Conservation (phyloP, 306 rosid genomes). For the Gastrolobium villosum region DNA sequence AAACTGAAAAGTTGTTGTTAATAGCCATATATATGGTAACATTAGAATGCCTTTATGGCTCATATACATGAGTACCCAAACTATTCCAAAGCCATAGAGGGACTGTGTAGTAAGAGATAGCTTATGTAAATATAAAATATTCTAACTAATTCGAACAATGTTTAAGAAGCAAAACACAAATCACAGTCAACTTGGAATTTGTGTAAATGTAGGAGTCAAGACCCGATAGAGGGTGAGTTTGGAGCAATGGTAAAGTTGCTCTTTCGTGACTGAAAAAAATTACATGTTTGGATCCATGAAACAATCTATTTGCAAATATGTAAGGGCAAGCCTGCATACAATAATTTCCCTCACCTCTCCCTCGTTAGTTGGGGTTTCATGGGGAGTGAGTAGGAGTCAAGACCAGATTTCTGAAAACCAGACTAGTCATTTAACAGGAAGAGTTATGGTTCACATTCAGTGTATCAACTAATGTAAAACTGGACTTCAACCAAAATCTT, state of each 20-base stretch:
- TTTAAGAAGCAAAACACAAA: not conserved
- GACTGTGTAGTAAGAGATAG: not conserved
- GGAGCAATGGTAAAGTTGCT: no score
- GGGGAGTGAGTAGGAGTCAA: no score
- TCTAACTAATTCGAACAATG: not conserved
- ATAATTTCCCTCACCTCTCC: no score
- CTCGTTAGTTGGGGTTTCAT: no score
- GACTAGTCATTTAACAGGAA: not conserved
- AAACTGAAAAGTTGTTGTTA: not conserved
- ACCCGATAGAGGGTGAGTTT: not conserved
- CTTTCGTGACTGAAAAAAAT: no score
- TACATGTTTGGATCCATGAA: no score
- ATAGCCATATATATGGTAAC: not conserved
- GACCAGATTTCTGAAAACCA: not conserved
- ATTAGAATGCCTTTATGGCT: not conserved
- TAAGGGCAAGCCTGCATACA: no score
- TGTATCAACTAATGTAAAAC: not conserved
- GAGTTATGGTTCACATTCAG: conserved; percentile 1
- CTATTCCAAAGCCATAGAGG: not conserved
- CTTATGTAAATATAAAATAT: not conserved
- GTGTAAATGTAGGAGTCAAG: not conserved
- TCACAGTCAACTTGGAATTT: not conserved
- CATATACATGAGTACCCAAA: not conserved
- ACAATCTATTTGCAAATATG: no score
- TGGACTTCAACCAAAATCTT: not conserved